phyloP scores from a whole-genome alignment of 441 rosid genomes.

The Aleurites moluccanus region DNA sequence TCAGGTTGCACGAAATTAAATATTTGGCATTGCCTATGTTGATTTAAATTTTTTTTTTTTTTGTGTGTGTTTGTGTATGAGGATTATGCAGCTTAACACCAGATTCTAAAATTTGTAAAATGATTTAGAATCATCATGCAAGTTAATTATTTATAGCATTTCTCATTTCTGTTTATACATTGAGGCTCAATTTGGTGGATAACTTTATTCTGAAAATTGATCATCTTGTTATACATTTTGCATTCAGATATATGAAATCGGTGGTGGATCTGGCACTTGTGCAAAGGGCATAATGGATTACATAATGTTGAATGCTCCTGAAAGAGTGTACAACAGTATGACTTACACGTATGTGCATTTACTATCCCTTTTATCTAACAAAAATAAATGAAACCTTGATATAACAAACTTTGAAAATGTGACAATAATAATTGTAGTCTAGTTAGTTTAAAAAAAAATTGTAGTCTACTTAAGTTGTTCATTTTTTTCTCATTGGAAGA shows the following conservation, averaged over 20 bases:
- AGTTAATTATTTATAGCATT: conserved; percentile 10
- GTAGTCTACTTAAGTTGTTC: not conserved
- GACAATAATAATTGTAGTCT: not conserved
- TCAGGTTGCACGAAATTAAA: not conserved
- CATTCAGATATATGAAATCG: conserved; percentile 90
- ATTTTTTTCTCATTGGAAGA: not conserved
- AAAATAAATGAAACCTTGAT: not conserved
- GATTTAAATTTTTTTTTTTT: not conserved
- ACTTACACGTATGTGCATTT: conserved; percentile 68
- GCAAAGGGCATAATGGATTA: conserved; percentile 95
- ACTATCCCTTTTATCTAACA: conserved; percentile 19
- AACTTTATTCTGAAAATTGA: conserved; percentile 22
- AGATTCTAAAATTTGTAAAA: not conserved
- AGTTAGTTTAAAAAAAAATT: too few relatives aligned
- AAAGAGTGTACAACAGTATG: conserved; percentile 86
- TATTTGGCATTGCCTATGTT: conserved; percentile 1
- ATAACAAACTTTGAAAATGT: not conserved
- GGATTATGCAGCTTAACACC: conserved; percentile 11
- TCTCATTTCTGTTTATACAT: conserved; percentile 4
- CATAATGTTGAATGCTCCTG: conserved; percentile 90
- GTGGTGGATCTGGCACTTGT: conserved; percentile 98
- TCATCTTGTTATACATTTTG: conserved; percentile 29
- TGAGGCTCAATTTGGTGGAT: conserved; percentile 17
- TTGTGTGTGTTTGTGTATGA: not conserved
- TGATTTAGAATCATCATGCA: not conserved